Evolutionary conservation across 805 yeast species (phyloP).

Genomic region (Lipomyces chichibuensis): DNA sequence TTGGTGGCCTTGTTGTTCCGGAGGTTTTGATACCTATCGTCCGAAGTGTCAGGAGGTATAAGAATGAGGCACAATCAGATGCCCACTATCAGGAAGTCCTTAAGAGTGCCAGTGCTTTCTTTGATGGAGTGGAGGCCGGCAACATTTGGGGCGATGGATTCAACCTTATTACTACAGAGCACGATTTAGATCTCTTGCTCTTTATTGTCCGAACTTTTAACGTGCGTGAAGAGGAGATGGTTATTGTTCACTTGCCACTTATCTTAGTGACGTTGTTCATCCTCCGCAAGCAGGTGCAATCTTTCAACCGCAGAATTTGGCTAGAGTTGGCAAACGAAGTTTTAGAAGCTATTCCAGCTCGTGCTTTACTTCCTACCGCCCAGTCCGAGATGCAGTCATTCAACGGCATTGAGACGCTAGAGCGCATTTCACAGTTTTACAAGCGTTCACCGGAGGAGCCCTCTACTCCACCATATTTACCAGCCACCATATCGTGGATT

Average conservation of each 20-base stretch:
- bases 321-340: slow-evolving; percentile 50
- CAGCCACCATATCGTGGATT: slow-evolving; percentile 52
- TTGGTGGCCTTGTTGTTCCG: slow-evolving; percentile 76
- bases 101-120: slow-evolving; percentile 65
- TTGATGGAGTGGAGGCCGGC: slow-evolving; percentile 82
- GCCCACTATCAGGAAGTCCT: slow-evolving; percentile 52
- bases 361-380: slow-evolving; percentile 62
- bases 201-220: slow-evolving; percentile 69
- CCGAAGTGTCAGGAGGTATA: slow-evolving; percentile 49
- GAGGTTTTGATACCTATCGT: slow-evolving; percentile 68
- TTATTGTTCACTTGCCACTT: slow-evolving; percentile 73
- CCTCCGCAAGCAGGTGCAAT: slow-evolving; percentile 10
- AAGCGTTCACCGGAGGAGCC: slow-evolving; percentile 39
- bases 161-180: slow-evolving; percentile 45
- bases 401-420: slow-evolving; percentile 38
- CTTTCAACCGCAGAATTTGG: slow-evolving; percentile 42
- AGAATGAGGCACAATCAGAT: slow-evolving; percentile 36
- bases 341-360: slow-evolving; percentile 61
- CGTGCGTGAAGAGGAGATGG: slow-evolving; percentile 85
- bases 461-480: slow-evolving; percentile 46
- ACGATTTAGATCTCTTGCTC: slow-evolving; percentile 53
- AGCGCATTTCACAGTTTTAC: slow-evolving; percentile 47
- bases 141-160: slow-evolving; percentile 74
- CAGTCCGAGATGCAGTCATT: slow-evolving; percentile 44
- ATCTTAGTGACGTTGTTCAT: slow-evolving; percentile 50